Evolutionary conservation across 352 stramenopile genomes (phyloP).

Genomic region (Globisporangium mamillatum): DNA sequence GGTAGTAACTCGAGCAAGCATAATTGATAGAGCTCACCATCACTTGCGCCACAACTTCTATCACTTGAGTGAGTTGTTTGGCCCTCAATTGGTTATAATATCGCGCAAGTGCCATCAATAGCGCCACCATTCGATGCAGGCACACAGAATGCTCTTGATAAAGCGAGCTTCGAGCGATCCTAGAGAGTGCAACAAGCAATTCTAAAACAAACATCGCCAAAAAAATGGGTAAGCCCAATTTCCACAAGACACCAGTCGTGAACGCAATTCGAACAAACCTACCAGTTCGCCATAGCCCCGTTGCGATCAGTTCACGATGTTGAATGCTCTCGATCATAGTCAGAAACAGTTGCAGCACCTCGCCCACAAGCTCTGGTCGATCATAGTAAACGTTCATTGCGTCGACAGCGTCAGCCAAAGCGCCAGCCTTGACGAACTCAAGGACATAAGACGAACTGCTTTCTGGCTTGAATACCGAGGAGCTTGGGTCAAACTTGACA

Average conservation of each 20-base stretch:
- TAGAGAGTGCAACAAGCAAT: not conserved
- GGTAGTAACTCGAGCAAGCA: not conserved
- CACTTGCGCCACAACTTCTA: constrained; percentile 24
- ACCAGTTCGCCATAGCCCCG: not conserved
- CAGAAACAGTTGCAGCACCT: not conserved
- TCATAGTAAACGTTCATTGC: constrained; percentile 6
- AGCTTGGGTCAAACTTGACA: not conserved
- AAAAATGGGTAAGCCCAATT: not conserved
- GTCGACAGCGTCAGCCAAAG: not conserved
- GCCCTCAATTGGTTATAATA: constrained; percentile 11
- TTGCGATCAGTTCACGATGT: not conserved
- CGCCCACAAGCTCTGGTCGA: constrained; percentile 6
- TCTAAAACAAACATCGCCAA: not conserved
- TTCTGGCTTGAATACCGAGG: not conserved
- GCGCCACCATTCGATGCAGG: constrained; percentile 17
- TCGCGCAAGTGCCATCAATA: constrained; percentile 19
- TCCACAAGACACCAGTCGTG: too few species aligned
- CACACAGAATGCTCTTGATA: constrained; percentile 12
- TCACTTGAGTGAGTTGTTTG: constrained; percentile 14
- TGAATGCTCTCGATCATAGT: not conserved
- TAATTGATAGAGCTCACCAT: constrained; percentile 17
- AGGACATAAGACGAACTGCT: not conserved
- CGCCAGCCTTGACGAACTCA: constrained; percentile 7
- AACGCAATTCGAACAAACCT: not conserved
- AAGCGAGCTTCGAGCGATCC: constrained; percentile 1